Base-by-base conservation (phyloP, 352 stramenopile genomes). In the Phytopythium kandeliae region DNA sequence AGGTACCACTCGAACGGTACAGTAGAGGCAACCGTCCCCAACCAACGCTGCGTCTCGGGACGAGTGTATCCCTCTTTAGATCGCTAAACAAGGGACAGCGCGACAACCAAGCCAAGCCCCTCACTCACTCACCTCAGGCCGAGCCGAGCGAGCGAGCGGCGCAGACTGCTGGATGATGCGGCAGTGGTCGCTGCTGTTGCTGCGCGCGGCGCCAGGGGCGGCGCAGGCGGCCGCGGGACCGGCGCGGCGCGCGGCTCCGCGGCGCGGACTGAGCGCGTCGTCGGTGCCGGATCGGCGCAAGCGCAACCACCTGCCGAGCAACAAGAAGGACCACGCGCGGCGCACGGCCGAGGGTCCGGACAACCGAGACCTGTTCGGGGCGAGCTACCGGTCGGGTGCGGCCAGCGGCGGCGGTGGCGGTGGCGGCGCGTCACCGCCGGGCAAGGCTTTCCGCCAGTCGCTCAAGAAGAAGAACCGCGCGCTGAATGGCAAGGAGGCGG, bases 221-320 rank as follows among this genome's bases (percentile, higher is more conserved):
- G n/a, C n/a, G n/a, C n/a, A 26, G 24, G 17, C 42, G 13, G 43
- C 19, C 43, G 41, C 35, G 9, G 26, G 31, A 50, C 31, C 60
- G 16, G 10, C 51, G 21, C 42, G 22, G n/a, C 30, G n/a, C 22
- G 42, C 41, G 41, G 19, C 44, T 36, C 8, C 62, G 36, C 62
- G 74, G n/a, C 51, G 65, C 49, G 42, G 22, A 6, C 67, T 74
- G 38, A 61, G 47, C 30, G 26, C 62, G 45, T 63, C 69, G 30
- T 75, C 73, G 25, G 59, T 60, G 35, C 58, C 69, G 9, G 74
- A 87, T 24, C 67, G 65, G 43, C 71, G 72, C 40, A 71, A 76
- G 47, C 74, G 69, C 48, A 69, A 73, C 50, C 73, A 87, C 34
- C 68, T 84, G 21, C 71, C 73, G 53, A 67, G 65, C 61, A 70